These are phyloP conservation scores for Botrytis medusae DNA, from an alignment of 2,329 filamentous ascomycete species.

Conservation along the genomic window DNA sequence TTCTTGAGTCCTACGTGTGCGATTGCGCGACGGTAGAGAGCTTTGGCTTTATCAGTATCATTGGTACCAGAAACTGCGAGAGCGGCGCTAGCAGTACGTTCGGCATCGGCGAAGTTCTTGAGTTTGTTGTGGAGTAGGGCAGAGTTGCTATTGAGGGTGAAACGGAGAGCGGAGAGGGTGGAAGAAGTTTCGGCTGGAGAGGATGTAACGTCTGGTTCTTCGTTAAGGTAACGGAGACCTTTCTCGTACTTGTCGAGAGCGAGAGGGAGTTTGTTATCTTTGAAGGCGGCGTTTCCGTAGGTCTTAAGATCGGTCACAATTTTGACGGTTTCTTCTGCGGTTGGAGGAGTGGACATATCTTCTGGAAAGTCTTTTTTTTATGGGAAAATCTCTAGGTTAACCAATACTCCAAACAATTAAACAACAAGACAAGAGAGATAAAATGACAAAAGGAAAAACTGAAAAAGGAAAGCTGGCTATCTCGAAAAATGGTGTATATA, in stretches of 20 bases:
- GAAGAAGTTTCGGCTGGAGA: constrained; percentile 67
- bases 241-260: constrained; percentile 94
- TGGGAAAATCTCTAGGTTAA: background rate
- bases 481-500: background rate
- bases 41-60: constrained; percentile 84
- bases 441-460: background rate
- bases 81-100: constrained; percentile 69
- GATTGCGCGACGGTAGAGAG: constrained; percentile 76
- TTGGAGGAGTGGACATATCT: constrained; percentile 64
- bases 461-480: background rate
- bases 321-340: constrained; percentile 67
- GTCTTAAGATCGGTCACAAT: constrained; percentile 86
- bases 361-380: constrained; percentile 72
- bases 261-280: constrained; percentile 65
- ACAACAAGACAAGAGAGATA: background rate
- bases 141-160: constrained; percentile 85
- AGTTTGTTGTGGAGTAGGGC: constrained; percentile 85
- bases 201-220: constrained; percentile 73
- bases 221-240: constrained; percentile 82
- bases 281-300: constrained; percentile 91
- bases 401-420: constrained; percentile 5
- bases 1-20: constrained; percentile 78
- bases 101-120: constrained; percentile 66
- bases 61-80: constrained; percentile 64
- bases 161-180: constrained; percentile 71